These are phyloP conservation scores for Spergularia marina DNA, from an alignment of 148 eudicot genomes.

Conservation along the genomic window DNA sequence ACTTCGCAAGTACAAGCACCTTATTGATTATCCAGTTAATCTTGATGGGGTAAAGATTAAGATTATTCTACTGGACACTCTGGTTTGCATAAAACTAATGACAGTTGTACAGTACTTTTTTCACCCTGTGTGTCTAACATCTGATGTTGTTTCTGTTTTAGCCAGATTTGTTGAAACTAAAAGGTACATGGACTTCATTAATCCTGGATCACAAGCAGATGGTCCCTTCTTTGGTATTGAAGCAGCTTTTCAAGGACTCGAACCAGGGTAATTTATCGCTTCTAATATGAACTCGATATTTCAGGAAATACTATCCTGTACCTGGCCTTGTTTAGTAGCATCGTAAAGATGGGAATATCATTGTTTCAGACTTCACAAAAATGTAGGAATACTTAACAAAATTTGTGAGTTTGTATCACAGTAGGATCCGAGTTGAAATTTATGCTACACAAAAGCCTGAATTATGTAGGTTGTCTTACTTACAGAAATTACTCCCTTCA, in stretches of 20 bases:
- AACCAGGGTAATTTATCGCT: conserved; percentile 58
- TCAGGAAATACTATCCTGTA: background rate
- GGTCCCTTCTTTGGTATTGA: conserved; percentile 86
- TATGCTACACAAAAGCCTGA: too few relatives aligned
- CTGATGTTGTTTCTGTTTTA: conserved; percentile 1
- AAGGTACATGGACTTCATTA: conserved; percentile 75
- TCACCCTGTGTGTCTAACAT: background rate
- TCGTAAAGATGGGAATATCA: too few relatives aligned
- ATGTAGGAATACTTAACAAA: too few relatives aligned
- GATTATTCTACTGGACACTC: background rate
- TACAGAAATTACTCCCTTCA: background rate
- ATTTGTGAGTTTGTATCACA: too few relatives aligned
- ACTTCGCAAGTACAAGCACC: conserved; percentile 75
- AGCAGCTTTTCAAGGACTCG: conserved; percentile 75
- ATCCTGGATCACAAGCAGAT: conserved; percentile 93
- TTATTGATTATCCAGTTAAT: conserved; percentile 64
- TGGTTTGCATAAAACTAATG: too few relatives aligned
- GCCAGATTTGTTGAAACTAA: conserved; percentile 88
- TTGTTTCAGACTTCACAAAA: too few relatives aligned
- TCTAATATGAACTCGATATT: background rate
- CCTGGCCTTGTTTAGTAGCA: background rate
- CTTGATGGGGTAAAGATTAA: conserved; percentile 63
- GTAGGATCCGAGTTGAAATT: too few relatives aligned
- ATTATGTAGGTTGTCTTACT: background rate
- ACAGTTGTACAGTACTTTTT: background rate